phyloP scores from a whole-genome alignment of 208 protist genomes.

The Lotmaria passim region DNA sequence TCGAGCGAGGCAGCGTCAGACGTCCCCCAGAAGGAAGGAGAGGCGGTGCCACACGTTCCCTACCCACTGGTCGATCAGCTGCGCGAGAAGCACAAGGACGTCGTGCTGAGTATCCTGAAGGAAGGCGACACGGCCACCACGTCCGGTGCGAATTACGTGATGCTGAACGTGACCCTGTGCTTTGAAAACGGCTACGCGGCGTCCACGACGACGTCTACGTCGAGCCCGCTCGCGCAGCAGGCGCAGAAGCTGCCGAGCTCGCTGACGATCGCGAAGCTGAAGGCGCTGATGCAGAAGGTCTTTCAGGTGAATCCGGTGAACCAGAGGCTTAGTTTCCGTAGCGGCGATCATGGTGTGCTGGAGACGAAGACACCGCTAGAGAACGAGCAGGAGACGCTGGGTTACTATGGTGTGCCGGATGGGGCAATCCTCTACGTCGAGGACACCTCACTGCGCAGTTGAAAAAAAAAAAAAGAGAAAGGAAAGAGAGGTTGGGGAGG shows the following conservation, averaged over 20 bases:
- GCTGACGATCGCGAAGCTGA: slow-evolving; percentile 80
- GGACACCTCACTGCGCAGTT: slow-evolving; percentile 68
- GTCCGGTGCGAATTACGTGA: slow-evolving; percentile 61
- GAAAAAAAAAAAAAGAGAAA: slow-evolving; percentile 4
- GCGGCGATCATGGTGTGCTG: slow-evolving; percentile 68
- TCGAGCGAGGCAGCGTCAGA: not conserved
- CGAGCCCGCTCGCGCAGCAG: slow-evolving; percentile 5
- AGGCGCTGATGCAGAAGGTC: slow-evolving; percentile 68
- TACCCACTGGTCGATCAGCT: slow-evolving; percentile 73
- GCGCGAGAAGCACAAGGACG: slow-evolving; percentile 83
- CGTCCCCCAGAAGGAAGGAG: not conserved
- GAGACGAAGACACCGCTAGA: slow-evolving; percentile 53
- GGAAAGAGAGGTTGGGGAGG: no score
- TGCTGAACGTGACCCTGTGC: slow-evolving; percentile 72
- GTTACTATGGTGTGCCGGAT: slow-evolving; percentile 77
- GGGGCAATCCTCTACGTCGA: slow-evolving; percentile 67
- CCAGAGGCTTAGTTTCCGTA: slow-evolving; percentile 69
- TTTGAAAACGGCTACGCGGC: slow-evolving; percentile 55
- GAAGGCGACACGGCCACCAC: slow-evolving; percentile 74
- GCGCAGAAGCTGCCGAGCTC: slow-evolving; percentile 72
- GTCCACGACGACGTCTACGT: not conserved
- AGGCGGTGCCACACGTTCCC: not conserved
- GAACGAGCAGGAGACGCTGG: slow-evolving; percentile 77
- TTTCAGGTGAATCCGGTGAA: slow-evolving; percentile 74
- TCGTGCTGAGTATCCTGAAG: slow-evolving; percentile 77